Base-by-base conservation (phyloP, 805 yeast genomes). In the Candida maltosa region DNA sequence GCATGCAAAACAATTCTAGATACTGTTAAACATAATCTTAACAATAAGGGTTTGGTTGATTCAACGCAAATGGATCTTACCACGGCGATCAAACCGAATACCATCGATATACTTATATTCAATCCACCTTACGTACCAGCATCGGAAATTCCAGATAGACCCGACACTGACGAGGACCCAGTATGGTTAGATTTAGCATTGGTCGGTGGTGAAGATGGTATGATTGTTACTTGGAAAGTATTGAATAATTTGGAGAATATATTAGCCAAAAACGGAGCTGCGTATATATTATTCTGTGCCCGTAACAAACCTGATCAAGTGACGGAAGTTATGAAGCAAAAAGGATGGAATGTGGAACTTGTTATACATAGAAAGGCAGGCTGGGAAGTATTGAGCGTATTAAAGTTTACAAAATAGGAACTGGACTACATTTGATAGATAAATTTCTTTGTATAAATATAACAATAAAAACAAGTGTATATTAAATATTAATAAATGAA, bases 121-220 rank as follows among this genome's bases (percentile, higher is more conserved):
- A 93, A 93, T 51, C 98, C 98, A 0, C 98, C 98, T 0, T 93
- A 93, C 53, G 98, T 93, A 1, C 98, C 98, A 0, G 86, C 91
- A 1, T 88, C 80, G 39, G 52, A 50, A 0, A 83, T 87, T 0
- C 97, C 97, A 0, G 51, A 44, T 0, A 46, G 74, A 1, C 93
- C 93, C 0, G 40, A 39, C 1, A 29, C 48, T 3, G 39, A 32
- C 6, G 74, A 69, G 7, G 79, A 75, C 14, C 69, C 71, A 20
- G 65, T 67, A 11, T 88, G 97, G 96, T 66, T 93, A 1, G 96
- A 91, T 53, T 60, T 91, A 37, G 98, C 98, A 0, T 69, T 93
- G 16, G 70, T 83, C 18, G 98, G 98, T 0, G 98, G 98, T 0
- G 64, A 66, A 6, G 82, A 84, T 48, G 98, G 98, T 0, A 91